Evolutionary conservation across 805 yeast genomes (phyloP).

Genomic region (Sungouiozyma ichnusensis): DNA sequence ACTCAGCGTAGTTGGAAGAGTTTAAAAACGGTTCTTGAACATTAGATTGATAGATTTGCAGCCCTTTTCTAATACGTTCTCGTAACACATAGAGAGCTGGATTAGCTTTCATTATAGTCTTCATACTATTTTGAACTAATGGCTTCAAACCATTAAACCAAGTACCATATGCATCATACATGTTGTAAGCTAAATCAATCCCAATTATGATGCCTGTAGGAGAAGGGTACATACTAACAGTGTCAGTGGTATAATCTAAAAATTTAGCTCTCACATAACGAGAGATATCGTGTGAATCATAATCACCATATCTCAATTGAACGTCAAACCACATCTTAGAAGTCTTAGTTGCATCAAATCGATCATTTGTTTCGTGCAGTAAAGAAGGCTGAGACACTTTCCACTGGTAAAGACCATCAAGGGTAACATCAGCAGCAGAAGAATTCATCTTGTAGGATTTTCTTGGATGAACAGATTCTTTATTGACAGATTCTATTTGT

Average conservation of each 20-base stretch:
- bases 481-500: constrained; percentile 76
- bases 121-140: constrained; percentile 82
- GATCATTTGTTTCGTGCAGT: constrained; percentile 60
- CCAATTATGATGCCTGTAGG: constrained; percentile 89
- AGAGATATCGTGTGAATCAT: constrained; percentile 93
- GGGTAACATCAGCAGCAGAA: constrained; percentile 81
- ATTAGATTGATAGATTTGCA: constrained; percentile 87
- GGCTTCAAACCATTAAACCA: constrained; percentile 96
- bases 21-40: constrained; percentile 87
- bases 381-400: constrained; percentile 72
- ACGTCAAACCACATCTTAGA: constrained; percentile 90
- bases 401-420: constrained; percentile 73
- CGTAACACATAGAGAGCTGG: constrained; percentile 87
- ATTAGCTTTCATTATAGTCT: constrained; percentile 86
- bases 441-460: constrained; percentile 96
- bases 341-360: constrained; percentile 43
- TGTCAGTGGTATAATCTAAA: constrained; percentile 86
- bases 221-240: constrained; percentile 76
- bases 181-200: constrained; percentile 87
- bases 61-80: constrained; percentile 87
- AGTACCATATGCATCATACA: constrained; percentile 93
- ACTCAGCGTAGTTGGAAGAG: constrained; percentile 81
- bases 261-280: constrained; percentile 89
- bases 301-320: constrained; percentile 92
- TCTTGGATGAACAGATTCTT: constrained; percentile 91